A percentile compares a stretch with the other conserved stretches of the same genome.
phyloP scores from a whole-genome alignment of 1,139 yeast species.

The Zygosaccharomyces sapae region DNA sequence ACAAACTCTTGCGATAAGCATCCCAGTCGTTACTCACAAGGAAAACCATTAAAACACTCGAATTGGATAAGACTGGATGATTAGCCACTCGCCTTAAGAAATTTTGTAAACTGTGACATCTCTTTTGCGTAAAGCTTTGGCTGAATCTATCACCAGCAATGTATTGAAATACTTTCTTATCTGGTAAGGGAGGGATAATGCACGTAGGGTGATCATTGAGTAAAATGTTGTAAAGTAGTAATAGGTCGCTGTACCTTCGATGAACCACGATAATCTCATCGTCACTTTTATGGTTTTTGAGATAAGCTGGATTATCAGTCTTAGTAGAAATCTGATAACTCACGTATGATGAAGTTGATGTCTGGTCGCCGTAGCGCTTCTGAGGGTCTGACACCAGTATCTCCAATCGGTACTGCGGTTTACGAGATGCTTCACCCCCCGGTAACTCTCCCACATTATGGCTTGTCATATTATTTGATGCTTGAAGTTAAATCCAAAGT shows the following conservation, averaged over 20 bases:
- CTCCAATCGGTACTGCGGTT: conserved; percentile 17
- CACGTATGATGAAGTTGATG: conserved; percentile 54
- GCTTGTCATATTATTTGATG: conserved; percentile 4
- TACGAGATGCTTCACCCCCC: conserved; percentile 1
- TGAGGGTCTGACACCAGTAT: conserved; percentile 63
- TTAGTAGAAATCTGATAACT: conserved; percentile 72
- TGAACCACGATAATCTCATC: conserved; percentile 52
- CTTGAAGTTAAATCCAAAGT: background rate
- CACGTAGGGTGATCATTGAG: conserved; percentile 76
- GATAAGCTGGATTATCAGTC: conserved; percentile 46
- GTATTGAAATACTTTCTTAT: conserved; percentile 85
- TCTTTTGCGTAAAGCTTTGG: conserved; percentile 70
- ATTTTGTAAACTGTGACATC: conserved; percentile 79
- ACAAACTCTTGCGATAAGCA: conserved; percentile 62
- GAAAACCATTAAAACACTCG: conserved; percentile 71
- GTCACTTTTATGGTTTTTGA: conserved; percentile 41
- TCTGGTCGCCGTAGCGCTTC: conserved; percentile 76
- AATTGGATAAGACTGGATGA: conserved; percentile 68
- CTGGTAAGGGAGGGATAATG: conserved; percentile 90
- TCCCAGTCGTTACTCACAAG: conserved; percentile 82
- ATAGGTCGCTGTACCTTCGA: conserved; percentile 79
- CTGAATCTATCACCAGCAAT: conserved; percentile 91
- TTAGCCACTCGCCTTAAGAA: conserved; percentile 70
- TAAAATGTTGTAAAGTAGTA: conserved; percentile 69
- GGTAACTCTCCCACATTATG: conserved; percentile 1